Evolutionary conservation across 306 rosid species (phyloP).

Genomic region (Crotalaria pallida): DNA sequence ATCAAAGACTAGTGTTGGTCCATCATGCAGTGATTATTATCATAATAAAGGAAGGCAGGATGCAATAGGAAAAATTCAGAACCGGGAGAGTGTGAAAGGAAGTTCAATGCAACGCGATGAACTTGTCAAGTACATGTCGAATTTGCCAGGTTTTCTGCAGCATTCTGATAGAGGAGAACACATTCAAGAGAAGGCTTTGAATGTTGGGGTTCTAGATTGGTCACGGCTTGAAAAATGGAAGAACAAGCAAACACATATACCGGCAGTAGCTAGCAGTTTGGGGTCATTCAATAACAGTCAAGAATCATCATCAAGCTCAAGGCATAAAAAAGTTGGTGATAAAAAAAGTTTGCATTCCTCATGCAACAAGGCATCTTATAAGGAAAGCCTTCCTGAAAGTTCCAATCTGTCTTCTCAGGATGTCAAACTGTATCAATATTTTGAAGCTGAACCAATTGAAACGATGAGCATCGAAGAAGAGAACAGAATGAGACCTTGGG

Average conservation of each 20-base stretch:
- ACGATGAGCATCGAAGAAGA: slow-evolving; percentile 24
- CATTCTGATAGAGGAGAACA: slow-evolving; percentile 45
- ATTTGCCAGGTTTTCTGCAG: slow-evolving; percentile 74
- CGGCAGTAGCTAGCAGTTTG: slow-evolving; percentile 15
- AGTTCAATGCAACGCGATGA: slow-evolving; percentile 52
- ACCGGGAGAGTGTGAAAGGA: slow-evolving; percentile 32
- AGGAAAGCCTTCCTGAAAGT: slow-evolving; percentile 25
- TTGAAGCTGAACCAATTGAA: slow-evolving; percentile 33
- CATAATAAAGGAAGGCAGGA: slow-evolving; percentile 23
- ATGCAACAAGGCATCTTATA: slow-evolving; percentile 30
- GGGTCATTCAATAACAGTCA: slow-evolving; percentile 22
- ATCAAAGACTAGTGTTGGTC: slow-evolving; percentile 30
- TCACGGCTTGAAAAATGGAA: slow-evolving; percentile 77
- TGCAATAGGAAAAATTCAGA: slow-evolving; percentile 15
- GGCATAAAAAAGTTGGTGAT: slow-evolving; percentile 22
- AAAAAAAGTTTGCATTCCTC: slow-evolving; percentile 29
- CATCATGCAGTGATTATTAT: slow-evolving; percentile 15
- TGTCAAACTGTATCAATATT: slow-evolving; percentile 32
- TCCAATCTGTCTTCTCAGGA: slow-evolving; percentile 30
- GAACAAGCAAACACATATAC: slow-evolving; percentile 31
- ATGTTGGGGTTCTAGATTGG: slow-evolving; percentile 95
- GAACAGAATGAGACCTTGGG: slow-evolving; percentile 22
- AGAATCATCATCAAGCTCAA: slow-evolving; percentile 30
- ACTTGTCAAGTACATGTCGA: slow-evolving; percentile 87
- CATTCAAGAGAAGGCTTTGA: slow-evolving; percentile 62